These are phyloP conservation scores for Paraconiothyrium sp. DNA, from an alignment of 2,329 filamentous ascomycete species.

Conservation along the genomic window DNA sequence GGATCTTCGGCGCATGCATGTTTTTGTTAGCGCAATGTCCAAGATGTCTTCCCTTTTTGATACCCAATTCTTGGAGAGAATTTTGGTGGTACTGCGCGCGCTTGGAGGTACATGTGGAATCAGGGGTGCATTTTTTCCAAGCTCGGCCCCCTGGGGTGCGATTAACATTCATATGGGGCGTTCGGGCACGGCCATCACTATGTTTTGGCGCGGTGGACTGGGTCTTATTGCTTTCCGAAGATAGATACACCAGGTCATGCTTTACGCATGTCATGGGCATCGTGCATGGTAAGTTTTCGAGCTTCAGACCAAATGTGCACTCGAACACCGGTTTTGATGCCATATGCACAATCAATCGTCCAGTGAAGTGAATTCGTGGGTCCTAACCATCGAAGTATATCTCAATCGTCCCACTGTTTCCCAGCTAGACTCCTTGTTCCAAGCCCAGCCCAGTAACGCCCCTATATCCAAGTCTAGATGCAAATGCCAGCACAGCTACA, in stretches of 20 bases:
- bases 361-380: neutral
- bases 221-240: too few relatives aligned
- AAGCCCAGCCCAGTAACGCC: neutral
- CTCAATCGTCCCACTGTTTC: neutral
- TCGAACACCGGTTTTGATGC: too few relatives aligned
- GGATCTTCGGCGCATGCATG: neutral
- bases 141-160: neutral
- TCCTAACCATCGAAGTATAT: neutral
- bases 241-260: too few relatives aligned
- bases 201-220: too few relatives aligned
- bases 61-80: neutral
- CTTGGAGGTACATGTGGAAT: neutral
- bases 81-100: neutral
- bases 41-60: neutral
- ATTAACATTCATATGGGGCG: neutral
- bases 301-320: neutral
- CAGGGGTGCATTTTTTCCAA: neutral
- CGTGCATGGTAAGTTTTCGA: neutral
- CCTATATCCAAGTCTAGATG: constrained; percentile 18
- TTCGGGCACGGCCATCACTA: too few relatives aligned
- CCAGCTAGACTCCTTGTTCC: neutral
- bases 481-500: constrained; percentile 9
- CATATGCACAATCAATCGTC: neutral
- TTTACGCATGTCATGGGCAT: too few relatives aligned
- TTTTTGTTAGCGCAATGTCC: neutral